phyloP scores from a whole-genome alignment of 1,284 basidiomycete genomes.

The Rhodotorula sp. region DNA sequence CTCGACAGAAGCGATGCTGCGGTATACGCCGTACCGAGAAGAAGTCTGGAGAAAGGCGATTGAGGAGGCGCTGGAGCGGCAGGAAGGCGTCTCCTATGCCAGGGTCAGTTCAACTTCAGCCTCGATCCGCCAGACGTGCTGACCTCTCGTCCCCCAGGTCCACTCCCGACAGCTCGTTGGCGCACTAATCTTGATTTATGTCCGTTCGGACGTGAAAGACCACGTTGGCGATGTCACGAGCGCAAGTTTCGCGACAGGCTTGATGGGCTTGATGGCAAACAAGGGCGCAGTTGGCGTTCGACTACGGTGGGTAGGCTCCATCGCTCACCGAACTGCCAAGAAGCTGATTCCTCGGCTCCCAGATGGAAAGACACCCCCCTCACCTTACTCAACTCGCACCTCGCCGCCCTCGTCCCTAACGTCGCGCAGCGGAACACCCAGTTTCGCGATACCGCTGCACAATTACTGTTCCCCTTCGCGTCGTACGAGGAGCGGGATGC shows the following conservation, averaged over 20 bases:
- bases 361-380: constrained; percentile 85
- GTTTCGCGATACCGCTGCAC: constrained; percentile 76
- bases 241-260: constrained; percentile 82
- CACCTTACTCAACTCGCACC: constrained; percentile 93
- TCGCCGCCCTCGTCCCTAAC: constrained; percentile 88
- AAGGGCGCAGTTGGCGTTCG: constrained; percentile 55
- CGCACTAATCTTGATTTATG: constrained; percentile 81
- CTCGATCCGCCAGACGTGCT: not conserved
- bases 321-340: not conserved
- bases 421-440: constrained; percentile 81
- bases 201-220: constrained; percentile 51
- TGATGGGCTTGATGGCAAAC: constrained; percentile 91
- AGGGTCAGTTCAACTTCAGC: constrained; percentile 11
- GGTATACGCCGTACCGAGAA: constrained; percentile 37
- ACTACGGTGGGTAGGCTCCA: constrained; percentile 10
- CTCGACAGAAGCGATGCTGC: constrained; percentile 39
- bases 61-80: constrained; percentile 12
- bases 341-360: constrained; percentile 54
- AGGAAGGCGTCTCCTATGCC: constrained; percentile 6
- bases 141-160: constrained; percentile 48
- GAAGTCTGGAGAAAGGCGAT: constrained; percentile 37
- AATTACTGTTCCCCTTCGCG: constrained; percentile 60
- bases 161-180: constrained; percentile 89
- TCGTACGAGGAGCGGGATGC: not conserved
- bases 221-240: constrained; percentile 68